Conservation (phyloP, 306 rosid genomes). For the Quercus robur region DNA sequence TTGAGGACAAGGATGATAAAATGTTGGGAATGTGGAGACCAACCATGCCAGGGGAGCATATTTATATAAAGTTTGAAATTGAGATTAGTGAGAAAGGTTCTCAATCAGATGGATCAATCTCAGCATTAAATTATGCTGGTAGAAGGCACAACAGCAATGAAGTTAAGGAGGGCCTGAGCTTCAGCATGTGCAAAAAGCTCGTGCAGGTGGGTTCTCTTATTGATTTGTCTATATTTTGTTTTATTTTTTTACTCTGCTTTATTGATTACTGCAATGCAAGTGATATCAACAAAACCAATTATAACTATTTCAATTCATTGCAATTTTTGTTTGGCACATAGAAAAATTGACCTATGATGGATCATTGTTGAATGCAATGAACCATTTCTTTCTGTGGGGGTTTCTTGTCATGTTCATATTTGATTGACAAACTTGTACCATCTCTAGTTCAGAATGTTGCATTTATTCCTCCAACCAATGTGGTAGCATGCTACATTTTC, state of each 20-base stretch:
- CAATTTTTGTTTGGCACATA: neutral
- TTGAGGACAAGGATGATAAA: slow-evolving; percentile 85
- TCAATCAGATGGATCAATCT: slow-evolving; percentile 53
- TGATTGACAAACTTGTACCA: neutral
- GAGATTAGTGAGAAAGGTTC: slow-evolving; percentile 51
- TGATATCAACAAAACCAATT: neutral
- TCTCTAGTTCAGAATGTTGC: neutral
- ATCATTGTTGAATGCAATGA: neutral
- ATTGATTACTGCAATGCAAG: neutral
- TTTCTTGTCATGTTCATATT: neutral
- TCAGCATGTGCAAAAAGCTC: slow-evolving; percentile 81
- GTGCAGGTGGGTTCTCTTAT: slow-evolving; percentile 69
- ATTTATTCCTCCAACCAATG: neutral
- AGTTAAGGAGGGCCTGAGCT: slow-evolving; percentile 74
- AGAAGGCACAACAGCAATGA: slow-evolving; percentile 62
- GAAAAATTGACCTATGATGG: neutral
- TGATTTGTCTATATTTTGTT: neutral
- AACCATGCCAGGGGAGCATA: slow-evolving; percentile 70
- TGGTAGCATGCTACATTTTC: neutral
- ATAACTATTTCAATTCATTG: neutral
- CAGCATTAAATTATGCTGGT: slow-evolving; percentile 30
- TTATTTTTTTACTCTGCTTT: neutral
- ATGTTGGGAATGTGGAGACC: slow-evolving; percentile 84
- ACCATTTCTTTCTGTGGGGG: neutral
- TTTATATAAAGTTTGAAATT: slow-evolving; percentile 78